Percentiles rank a stretch among this genome's conserved stretches.
phyloP scores from a whole-genome alignment of 2,329 filamentous ascomycete genomes.

The Trichoderma semiorbis region DNA sequence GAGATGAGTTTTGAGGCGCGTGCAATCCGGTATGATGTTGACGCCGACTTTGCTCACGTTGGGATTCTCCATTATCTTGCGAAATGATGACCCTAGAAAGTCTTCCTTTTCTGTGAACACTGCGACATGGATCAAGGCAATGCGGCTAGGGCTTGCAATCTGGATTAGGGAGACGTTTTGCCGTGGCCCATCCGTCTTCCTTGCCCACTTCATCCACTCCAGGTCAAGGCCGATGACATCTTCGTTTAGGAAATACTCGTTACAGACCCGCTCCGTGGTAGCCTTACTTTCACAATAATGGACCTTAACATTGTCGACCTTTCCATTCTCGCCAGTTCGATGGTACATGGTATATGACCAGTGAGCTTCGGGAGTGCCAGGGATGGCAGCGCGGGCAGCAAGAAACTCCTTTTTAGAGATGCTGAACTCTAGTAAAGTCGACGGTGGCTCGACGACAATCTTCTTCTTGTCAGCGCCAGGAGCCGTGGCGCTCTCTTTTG shows the following conservation, averaged over 20 bases:
- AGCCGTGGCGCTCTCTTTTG: background rate
- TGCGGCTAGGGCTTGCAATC: constrained; percentile 69
- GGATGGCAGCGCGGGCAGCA: constrained; percentile 45
- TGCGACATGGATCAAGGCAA: constrained; percentile 80
- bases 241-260: constrained; percentile 64
- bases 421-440: constrained; percentile 29
- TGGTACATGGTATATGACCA: constrained; percentile 71
- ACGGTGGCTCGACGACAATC: constrained; percentile 23
- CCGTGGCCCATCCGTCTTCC: constrained; percentile 48
- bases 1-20: constrained; percentile 64
- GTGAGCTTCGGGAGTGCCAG: constrained; percentile 49
- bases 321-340: constrained; percentile 40
- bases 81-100: constrained; percentile 68
- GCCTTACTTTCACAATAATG: constrained; percentile 72
- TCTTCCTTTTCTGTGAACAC: constrained; percentile 51
- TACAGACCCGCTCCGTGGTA: constrained; percentile 63
- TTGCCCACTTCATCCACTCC: constrained; percentile 68
- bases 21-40: constrained; percentile 66
- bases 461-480: background rate
- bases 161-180: constrained; percentile 79
- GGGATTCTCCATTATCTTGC: constrained; percentile 67
- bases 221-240: constrained; percentile 82
- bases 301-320: constrained; percentile 57
- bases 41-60: constrained; percentile 74
- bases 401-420: constrained; percentile 31